Evolutionary conservation across 192 early-diverging fungal genomes (phyloP), one percentile per base, ranked within the genome.

Genomic region (Haplosporangium gracile): DNA sequence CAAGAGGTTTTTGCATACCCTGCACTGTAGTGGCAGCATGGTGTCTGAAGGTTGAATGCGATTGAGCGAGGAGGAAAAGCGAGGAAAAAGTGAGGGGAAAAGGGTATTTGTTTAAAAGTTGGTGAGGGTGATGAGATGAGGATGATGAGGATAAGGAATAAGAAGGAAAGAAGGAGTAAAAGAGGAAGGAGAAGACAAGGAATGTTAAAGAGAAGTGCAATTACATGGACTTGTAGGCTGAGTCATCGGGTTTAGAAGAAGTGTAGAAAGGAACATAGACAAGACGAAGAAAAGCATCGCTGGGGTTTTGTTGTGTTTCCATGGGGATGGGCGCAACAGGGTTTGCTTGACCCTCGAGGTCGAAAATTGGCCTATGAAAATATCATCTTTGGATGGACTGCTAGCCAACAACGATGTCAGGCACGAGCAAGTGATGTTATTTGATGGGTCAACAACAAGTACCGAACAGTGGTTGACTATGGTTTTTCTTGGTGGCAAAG

Each of bases 1-100:
- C 4, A 91, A 57, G 22, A 82, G 74, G n/a, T 68, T 43, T 34
- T 85, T 73, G 70, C 90, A 91, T 43, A 57, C 65, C 11, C 82
- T 80, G 73, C 90, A 91, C 55, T 88, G 79, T 8, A 82, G 76
- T 5, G 77, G 77, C n/a, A 36, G 36, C 26, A 70, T 34, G 45
- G 53, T 55, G 18, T 34, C 29, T 51, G 51, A 32, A 43, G 15
- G 15, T 24, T 39, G n/a, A 53, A 55, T 82, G 70, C 24, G 55
- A 32, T 39, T 73, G 63, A n/a, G 60, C 29, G 15, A 16, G 43
- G 15, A 39, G 15, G n/a, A 32, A 63, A 45, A 51, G 32, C 57
- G 29, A 24, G 51, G 49, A 38, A 53, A 42, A 78, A 26, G 42
- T 13, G 51, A 76, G 39, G 39, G 22, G 16, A 69, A 39, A 24